Conservation (phyloP, 1,284 basidiomycete species). For the Cutaneotrichosporon arboriforme region DNA sequence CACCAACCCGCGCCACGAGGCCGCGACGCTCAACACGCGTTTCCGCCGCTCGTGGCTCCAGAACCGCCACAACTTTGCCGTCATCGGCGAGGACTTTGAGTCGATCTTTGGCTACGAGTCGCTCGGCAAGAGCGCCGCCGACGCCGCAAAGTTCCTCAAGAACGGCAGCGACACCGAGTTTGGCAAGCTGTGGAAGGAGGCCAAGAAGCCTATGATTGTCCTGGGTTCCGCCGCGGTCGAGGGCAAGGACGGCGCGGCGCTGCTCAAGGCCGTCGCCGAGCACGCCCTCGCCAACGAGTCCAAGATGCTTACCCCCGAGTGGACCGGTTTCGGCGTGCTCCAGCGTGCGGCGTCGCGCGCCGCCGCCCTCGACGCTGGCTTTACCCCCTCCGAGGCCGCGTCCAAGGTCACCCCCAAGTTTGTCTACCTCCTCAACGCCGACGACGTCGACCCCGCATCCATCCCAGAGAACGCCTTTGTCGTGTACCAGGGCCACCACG, state of each 20-base stretch:
- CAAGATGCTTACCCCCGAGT: conserved; percentile 76
- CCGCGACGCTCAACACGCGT: conserved; percentile 93
- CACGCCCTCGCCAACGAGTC: conserved; percentile 73
- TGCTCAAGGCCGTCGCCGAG: conserved; percentile 71
- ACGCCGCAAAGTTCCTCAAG: conserved; percentile 70
- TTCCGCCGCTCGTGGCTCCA: conserved; percentile 93
- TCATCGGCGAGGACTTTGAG: conserved; percentile 87
- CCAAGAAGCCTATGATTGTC: conserved; percentile 91
- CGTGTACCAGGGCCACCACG: conserved; percentile 98
- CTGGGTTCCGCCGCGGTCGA: conserved; percentile 83
- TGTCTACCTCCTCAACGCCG: conserved; percentile 93
- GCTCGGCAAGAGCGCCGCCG: conserved; percentile 73
- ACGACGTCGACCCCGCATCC: conserved; percentile 83
- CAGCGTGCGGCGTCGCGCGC: conserved; percentile 85
- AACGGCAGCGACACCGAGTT: conserved; percentile 63
- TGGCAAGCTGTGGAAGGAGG: conserved; percentile 78
- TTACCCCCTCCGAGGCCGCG: conserved; percentile 74
- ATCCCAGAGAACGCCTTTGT: conserved; percentile 94
- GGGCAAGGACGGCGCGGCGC: conserved; percentile 76
- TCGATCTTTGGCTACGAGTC: conserved; percentile 91
- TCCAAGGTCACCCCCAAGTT: conserved; percentile 81
- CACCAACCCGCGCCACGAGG: conserved; percentile 96
- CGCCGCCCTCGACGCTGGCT: conserved; percentile 94
- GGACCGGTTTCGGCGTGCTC: conserved; percentile 92
- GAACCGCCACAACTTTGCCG: conserved; percentile 73